A percentile compares a stretch with the other conserved stretches of the same genome.
phyloP scores from a whole-genome alignment of 331 rosid species.

The Saraca asoca region DNA sequence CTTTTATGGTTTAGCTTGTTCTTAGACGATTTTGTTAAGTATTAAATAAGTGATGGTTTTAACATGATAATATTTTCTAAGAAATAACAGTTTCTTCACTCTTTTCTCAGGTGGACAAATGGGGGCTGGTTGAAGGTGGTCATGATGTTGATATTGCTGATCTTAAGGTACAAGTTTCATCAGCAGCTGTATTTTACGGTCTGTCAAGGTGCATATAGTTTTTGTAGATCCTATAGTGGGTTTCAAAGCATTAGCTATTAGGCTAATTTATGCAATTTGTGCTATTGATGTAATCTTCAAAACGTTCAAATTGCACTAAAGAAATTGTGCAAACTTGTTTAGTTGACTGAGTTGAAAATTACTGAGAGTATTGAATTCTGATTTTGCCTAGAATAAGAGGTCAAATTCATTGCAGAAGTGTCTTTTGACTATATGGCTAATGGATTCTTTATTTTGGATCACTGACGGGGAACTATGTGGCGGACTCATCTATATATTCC shows the following conservation, averaged over 20 bases:
- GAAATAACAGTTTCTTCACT: constrained; percentile 20
- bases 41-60: neutral
- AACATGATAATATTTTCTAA: constrained; percentile 3
- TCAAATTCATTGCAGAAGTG: constrained; percentile 5
- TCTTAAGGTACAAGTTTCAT: constrained; percentile 76
- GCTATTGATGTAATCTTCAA: constrained; percentile 34
- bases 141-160: constrained; percentile 93
- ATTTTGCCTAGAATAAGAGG: constrained; percentile 24
- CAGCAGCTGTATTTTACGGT: constrained; percentile 75
- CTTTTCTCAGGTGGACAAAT: constrained; percentile 66
- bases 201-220: constrained; percentile 62
- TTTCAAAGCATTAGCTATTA: constrained; percentile 33
- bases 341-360: constrained; percentile 27
- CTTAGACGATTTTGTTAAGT: neutral
- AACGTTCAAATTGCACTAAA: constrained; percentile 24
- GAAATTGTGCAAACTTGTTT: constrained; percentile 21
- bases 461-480: neutral
- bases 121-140: constrained; percentile 99
- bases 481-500: neutral
- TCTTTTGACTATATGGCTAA: neutral
- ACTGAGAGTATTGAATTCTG: constrained; percentile 4
- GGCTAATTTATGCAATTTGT: constrained; percentile 8
- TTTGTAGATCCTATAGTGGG: constrained; percentile 14
- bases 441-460: constrained; percentile 3
- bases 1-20: neutral